Evolutionary conservation across 805 yeast genomes (phyloP).

Genomic region (Isabelozyma gotoi): DNA sequence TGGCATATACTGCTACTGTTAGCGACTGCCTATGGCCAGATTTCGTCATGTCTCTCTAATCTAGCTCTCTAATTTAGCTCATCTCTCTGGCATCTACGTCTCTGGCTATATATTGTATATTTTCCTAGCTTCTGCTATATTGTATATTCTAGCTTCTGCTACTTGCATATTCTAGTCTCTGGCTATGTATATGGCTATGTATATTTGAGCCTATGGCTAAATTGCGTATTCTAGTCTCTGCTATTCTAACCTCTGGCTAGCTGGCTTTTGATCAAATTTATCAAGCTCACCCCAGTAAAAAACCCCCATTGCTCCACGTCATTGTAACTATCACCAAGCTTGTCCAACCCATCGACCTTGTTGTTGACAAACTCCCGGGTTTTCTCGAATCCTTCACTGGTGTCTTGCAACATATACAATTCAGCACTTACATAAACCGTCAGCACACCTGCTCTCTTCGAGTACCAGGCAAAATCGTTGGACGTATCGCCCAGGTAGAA

Average conservation of each 20-base stretch:
- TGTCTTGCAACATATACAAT: constrained; percentile 76
- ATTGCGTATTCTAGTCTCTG: no score
- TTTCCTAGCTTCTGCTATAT: no score
- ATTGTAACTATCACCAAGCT: constrained; percentile 59
- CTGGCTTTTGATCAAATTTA: constrained; percentile 73
- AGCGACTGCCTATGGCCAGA: no score
- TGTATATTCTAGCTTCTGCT: no score
- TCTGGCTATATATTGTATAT: no score
- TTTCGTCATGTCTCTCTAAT: no score
- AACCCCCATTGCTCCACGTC: constrained; percentile 73
- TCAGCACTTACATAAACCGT: constrained; percentile 75
- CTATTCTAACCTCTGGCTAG: constrained; percentile 54
- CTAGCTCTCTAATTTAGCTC: no score
- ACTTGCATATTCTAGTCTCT: no score
- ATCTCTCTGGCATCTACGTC: no score
- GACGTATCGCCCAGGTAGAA: constrained; percentile 77
- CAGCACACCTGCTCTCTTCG: constrained; percentile 74
- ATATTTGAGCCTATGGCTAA: no score
- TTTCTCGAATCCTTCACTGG: constrained; percentile 49
- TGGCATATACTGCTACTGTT: not conserved
- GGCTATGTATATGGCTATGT: no score
- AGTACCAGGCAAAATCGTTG: constrained; percentile 87
- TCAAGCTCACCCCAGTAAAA: constrained; percentile 62
- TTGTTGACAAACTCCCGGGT: constrained; percentile 67
- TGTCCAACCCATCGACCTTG: constrained; percentile 53